Evolutionary conservation across 495 filamentous ascomycete genomes (phyloP), one percentile per base, ranked within the genome.

Genomic region (Trichoderma orchidacearum): DNA sequence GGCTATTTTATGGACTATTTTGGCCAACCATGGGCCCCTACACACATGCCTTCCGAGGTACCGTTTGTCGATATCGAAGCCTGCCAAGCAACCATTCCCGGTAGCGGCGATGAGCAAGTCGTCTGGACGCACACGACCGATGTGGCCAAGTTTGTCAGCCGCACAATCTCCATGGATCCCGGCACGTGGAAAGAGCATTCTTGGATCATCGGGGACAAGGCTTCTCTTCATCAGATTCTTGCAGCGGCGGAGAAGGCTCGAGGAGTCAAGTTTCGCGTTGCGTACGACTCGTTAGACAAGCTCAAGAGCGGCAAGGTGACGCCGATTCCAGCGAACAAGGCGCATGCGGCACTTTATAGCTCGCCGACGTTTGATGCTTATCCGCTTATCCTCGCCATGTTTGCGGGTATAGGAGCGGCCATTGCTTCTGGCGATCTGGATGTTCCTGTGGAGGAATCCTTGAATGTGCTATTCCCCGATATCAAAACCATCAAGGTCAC

Each of bases 121-220:
- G 60, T 70, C 48, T 77, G 80, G 65, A 81, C 77, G 8, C 74
- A 81, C 58, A 75, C 74, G 5, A 68, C 67, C n/a, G 79, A 83
- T 60, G 64, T 80, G 58, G 79, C 69, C 11, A 68, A 63, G 32
- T 79, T 79, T 53, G 63, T 80, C 29, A 70, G 68, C 18, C 32
- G 32, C 32, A n/a, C 32, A 35, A 70, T 72, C 15, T 58, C 61
- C 28, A 60, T 83, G 17, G 71, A 74, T 7, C 60, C 74, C 2
- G 62, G 69, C 18, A 68, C 70, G 34, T 80, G 79, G 79, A 68
- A 73, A 3, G 64, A 68, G 17, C 70, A 66, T 27, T 75, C 64
- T 32, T 61, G 68, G 11, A 48, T 78, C 32, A 62, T 75, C 9
- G 77, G 76, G 3, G 77, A 80, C 58, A 66, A 68, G 54, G 56